Evolutionary conservation across 768 basidiomycete genomes (phyloP), one percentile per base, ranked within the genome.

Genomic region (Cyclocybe cylindracea): DNA sequence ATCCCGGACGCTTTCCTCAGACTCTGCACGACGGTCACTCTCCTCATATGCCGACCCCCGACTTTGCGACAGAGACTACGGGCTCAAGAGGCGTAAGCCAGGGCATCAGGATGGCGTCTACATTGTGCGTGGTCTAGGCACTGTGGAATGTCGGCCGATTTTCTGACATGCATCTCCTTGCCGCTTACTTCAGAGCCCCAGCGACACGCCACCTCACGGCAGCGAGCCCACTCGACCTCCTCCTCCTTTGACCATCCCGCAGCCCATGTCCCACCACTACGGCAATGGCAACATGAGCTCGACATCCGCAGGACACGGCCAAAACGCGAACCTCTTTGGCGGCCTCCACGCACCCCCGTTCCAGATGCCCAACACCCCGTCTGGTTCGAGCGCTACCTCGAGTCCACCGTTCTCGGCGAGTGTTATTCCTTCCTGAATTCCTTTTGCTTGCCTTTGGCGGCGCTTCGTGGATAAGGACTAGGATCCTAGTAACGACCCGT

Each of bases 321-420:
- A 77, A 0, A 61, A 51, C 34, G 74, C 76, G 4, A 74, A 78
- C 9, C 60, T 24, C 24, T 24, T 24, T 5, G 24, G 24, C 24
- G 24, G 67, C 61, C 70, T 85, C 3, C 80, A 82, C 48, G 75
- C 78, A 7, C 74, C 84, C 39, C 73, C 79, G 3, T 87, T 86
- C 66, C 82, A 80, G 59, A 73, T 87, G 65, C 86, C 86, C 14
- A 83, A 85, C 64, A 86, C 87, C 3, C 85, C 86, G 2, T 85
- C 85, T 16, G 84, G 80, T 14, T 87, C 86, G 14, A 89, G 86
- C 62, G 78, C 84, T 18, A 86, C 86, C 5, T 86, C 86, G 24
- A 89, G 84, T 58, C 85, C 86, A 50, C 86, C 87, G n/a, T 90
- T 89, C 77, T 91, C 89, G 86, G 89, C 82, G 84, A 89, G 89